A percentile compares a stretch with the other conserved stretches of the same genome.
Evolutionary conservation across 345 rosid genomes (phyloP).

Genomic region (Angophora floribunda): DNA sequence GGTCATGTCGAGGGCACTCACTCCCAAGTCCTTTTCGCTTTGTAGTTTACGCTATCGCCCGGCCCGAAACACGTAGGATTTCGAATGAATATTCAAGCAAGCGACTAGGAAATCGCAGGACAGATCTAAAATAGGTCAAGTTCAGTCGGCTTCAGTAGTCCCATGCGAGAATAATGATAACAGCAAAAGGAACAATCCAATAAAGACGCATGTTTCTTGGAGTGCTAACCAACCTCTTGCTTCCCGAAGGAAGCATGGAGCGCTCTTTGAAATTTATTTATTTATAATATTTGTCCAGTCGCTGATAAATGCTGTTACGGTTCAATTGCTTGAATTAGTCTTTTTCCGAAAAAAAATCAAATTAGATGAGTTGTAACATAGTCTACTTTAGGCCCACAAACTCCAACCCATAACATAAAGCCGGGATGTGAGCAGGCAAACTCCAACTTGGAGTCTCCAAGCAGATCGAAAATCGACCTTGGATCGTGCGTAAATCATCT

Average conservation of each 20-base stretch:
- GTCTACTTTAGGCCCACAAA: not conserved
- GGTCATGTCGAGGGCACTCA: not conserved
- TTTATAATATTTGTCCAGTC: not conserved
- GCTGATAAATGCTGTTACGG: not conserved
- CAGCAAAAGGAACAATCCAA: not conserved
- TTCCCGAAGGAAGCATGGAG: not conserved
- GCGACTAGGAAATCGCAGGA: not conserved
- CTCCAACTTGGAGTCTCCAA: not conserved
- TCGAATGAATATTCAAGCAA: not conserved
- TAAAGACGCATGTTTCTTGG: not conserved
- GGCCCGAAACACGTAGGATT: not conserved
- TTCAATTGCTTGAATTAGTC: not conserved
- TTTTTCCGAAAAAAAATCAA: not conserved
- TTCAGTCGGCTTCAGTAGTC: not conserved
- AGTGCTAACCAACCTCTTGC: not conserved
- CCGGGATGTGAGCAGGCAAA: not conserved
- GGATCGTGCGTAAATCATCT: not conserved
- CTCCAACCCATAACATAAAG: not conserved
- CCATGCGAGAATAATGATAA: not conserved
- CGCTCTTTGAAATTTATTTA: not conserved
- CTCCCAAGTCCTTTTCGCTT: not conserved
- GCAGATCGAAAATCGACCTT: not conserved
- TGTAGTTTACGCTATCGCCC: not conserved
- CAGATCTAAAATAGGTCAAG: not conserved
- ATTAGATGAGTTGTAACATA: not conserved